phyloP scores from a whole-genome alignment of 176 grass and related monocot species.

The Zea mays region DNA sequence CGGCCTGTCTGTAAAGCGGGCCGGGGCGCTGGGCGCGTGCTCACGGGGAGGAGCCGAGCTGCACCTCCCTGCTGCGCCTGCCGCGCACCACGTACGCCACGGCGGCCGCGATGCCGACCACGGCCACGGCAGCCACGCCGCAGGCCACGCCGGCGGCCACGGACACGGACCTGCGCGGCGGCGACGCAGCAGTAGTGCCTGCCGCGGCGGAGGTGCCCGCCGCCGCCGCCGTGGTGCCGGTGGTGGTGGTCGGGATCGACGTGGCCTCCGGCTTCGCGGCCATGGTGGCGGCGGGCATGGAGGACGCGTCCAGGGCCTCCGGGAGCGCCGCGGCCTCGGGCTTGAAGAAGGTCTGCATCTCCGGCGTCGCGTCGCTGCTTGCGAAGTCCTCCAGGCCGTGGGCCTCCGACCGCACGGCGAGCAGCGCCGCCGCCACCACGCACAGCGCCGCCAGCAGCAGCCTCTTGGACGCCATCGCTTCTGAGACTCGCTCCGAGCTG shows the following conservation, averaged over 20 bases:
- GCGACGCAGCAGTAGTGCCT: not conserved
- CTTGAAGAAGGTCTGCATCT: constrained; percentile 55
- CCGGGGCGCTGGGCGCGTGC: not conserved
- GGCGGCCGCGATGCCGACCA: constrained; percentile 40
- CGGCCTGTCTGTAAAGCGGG: not conserved
- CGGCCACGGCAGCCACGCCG: constrained; percentile 48
- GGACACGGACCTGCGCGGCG: constrained; percentile 46
- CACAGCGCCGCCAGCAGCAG: no score
- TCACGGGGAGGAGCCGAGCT: constrained; percentile 41
- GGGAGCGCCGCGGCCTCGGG: constrained; percentile 51
- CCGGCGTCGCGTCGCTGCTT: constrained; percentile 17
- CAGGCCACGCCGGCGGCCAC: constrained; percentile 51
- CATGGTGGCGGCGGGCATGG: constrained; percentile 20
- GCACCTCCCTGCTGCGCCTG: constrained; percentile 36
- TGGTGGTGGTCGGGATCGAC: constrained; percentile 38
- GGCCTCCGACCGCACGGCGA: constrained; percentile 40
- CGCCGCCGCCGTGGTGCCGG: accelerated
- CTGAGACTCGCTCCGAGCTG: not conserved
- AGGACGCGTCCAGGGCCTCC: constrained; percentile 30
- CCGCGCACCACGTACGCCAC: constrained; percentile 44
- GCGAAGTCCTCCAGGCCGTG: constrained; percentile 41
- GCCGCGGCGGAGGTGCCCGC: not conserved
- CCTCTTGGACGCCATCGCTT: no score
- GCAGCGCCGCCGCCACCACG: no score
- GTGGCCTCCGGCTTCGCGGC: constrained; percentile 53